phyloP scores from a whole-genome alignment of 2,329 filamentous ascomycete genomes.

The Pseudogymnoascus sp. region DNA sequence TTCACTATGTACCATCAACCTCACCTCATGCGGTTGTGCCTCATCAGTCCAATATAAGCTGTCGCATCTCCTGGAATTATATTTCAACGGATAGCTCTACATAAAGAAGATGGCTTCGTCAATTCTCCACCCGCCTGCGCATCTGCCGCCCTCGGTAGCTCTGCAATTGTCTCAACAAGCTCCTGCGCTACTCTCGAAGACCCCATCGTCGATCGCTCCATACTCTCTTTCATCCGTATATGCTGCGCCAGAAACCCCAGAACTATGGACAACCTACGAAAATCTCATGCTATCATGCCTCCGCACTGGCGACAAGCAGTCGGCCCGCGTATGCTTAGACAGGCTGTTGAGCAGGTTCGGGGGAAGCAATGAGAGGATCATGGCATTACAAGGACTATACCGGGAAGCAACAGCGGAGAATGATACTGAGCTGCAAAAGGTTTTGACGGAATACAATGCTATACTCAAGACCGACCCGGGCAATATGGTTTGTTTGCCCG shows the following conservation, averaged over 20 bases:
- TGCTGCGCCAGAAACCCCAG: slow-evolving; percentile 58
- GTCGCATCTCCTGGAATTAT: slow-evolving; percentile 3
- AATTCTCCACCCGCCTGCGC: slow-evolving; percentile 48
- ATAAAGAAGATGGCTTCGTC: slow-evolving; percentile 40
- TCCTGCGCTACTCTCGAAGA: slow-evolving; percentile 46
- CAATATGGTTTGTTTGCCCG: slow-evolving; percentile 59
- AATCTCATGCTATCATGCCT: slow-evolving; percentile 80
- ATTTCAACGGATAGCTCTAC: not conserved
- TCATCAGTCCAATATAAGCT: not conserved
- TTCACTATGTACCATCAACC: not conserved
- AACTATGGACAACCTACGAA: slow-evolving; percentile 79
- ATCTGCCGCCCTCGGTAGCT: slow-evolving; percentile 48
- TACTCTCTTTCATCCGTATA: slow-evolving; percentile 47
- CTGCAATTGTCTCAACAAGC: slow-evolving; percentile 54
- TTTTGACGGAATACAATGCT: slow-evolving; percentile 71
- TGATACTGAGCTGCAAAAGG: slow-evolving; percentile 53
- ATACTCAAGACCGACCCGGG: slow-evolving; percentile 65
- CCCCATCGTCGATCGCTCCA: slow-evolving; percentile 46
- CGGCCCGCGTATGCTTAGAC: slow-evolving; percentile 68
- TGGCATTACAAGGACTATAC: slow-evolving; percentile 73
- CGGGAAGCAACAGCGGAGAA: slow-evolving; percentile 73
- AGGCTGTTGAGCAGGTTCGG: slow-evolving; percentile 76
- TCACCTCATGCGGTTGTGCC: not conserved
- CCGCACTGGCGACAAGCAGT: slow-evolving; percentile 71
- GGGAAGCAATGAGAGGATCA: slow-evolving; percentile 71